A percentile compares a stretch with the other conserved stretches of the same genome.
Evolutionary conservation across 139 green algal genomes (phyloP).

Genomic region (Micractinium sp.): DNA sequence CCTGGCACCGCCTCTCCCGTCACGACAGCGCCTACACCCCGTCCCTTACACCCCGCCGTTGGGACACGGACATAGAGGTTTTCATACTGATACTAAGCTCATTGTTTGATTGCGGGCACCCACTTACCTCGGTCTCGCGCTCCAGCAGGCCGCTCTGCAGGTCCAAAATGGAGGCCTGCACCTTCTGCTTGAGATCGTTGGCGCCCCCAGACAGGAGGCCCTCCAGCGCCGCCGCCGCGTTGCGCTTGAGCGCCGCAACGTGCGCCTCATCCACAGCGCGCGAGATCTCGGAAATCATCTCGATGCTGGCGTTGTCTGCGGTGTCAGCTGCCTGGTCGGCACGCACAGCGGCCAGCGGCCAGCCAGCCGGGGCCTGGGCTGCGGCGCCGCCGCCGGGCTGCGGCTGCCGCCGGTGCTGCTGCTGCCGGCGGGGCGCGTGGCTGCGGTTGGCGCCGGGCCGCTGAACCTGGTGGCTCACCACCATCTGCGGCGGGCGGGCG

Average conservation of each 20-base stretch:
- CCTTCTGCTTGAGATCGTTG: constrained; percentile 46
- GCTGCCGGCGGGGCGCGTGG: not conserved
- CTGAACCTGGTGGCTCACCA: constrained; percentile 40
- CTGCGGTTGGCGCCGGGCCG: constrained; percentile 24
- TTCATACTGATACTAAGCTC: no score
- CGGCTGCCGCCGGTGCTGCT: not conserved
- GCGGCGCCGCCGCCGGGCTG: not conserved
- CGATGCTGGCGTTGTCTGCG: constrained; percentile 52
- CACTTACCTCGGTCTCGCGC: constrained; percentile 80
- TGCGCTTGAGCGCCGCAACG: constrained; percentile 34
- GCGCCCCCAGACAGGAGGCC: not conserved
- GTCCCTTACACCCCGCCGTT: no score
- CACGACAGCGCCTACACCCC: no score
- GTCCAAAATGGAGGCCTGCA: constrained; percentile 56
- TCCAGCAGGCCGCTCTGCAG: constrained; percentile 85
- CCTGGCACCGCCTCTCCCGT: no score
- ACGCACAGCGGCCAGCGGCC: constrained; percentile 49
- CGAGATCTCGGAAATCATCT: constrained; percentile 70
- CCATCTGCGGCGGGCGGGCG: constrained; percentile 20
- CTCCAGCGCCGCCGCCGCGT: not conserved
- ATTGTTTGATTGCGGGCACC: no score
- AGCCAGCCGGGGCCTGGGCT: not conserved
- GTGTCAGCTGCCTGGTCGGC: constrained; percentile 49
- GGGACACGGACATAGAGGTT: no score
- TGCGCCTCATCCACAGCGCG: constrained; percentile 55